A percentile compares a stretch with the other conserved stretches of the same genome.
These are phyloP conservation scores for Kernera saxatilis DNA, from an alignment of 345 rosid species.

Conservation along the genomic window DNA sequence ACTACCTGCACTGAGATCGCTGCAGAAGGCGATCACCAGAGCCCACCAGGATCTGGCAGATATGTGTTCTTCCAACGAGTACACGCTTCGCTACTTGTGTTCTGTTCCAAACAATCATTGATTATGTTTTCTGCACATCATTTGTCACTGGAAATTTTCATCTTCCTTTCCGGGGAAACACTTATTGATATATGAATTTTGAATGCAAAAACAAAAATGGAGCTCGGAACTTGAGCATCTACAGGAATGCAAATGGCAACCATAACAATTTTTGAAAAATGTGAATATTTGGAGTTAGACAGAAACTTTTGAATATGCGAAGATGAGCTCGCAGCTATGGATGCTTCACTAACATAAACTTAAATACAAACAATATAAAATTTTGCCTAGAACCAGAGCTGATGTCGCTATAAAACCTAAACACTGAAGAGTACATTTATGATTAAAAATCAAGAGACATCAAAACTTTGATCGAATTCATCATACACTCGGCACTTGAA, in stretches of 20 bases:
- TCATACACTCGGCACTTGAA: not conserved
- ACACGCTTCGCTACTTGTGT: slow-evolving; percentile 77
- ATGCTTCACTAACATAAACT: slow-evolving; percentile 12
- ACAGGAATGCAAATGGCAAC: not conserved
- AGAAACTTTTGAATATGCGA: not conserved
- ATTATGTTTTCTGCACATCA: not conserved
- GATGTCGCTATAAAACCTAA: slow-evolving; percentile 18
- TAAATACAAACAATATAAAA: slow-evolving; percentile 14
- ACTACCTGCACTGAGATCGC: slow-evolving; percentile 72
- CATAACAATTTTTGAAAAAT: not conserved
- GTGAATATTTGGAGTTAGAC: not conserved
- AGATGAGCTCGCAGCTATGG: not conserved
- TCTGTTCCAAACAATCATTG: slow-evolving; percentile 34
- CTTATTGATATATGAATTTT: not conserved
- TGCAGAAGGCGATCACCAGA: slow-evolving; percentile 82
- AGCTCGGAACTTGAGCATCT: not conserved
- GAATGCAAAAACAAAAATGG: not conserved
- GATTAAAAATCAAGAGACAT: slow-evolving; percentile 20
- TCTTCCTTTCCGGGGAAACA: not conserved
- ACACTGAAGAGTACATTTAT: slow-evolving; percentile 1
- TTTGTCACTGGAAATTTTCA: not conserved
- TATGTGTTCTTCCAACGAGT: slow-evolving; percentile 85
- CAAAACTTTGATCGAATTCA: slow-evolving; percentile 21
- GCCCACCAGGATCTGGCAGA: slow-evolving; percentile 90
- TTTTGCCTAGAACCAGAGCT: slow-evolving; percentile 10